Conservation (phyloP, 2,329 filamentous ascomycete species). For the Colletotrichum caudatum region DNA sequence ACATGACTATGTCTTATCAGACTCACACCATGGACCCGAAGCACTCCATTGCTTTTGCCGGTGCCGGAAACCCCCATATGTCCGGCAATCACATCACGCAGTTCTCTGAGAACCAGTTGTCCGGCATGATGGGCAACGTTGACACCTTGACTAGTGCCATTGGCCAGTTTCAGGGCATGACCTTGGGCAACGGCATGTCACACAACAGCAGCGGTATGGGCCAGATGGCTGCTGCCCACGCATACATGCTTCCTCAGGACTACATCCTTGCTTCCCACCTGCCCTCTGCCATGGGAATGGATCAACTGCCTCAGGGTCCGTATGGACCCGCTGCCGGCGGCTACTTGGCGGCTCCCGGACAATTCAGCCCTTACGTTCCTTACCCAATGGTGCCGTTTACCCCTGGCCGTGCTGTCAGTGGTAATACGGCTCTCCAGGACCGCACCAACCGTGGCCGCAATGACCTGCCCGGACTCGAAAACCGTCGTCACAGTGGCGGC, state of each 20-base stretch:
- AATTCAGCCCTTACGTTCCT: constrained; percentile 49
- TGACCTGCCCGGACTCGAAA: constrained; percentile 72
- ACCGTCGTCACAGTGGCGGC: constrained; percentile 64
- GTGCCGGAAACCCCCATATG: constrained; percentile 24
- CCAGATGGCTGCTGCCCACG: constrained; percentile 50
- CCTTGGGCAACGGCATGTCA: constrained; percentile 51
- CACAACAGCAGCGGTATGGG: constrained; percentile 43
- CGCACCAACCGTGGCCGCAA: constrained; percentile 61
- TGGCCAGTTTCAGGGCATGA: constrained; percentile 48
- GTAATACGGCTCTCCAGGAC: constrained; percentile 54
- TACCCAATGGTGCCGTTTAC: constrained; percentile 63
- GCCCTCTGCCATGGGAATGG: constrained; percentile 52
- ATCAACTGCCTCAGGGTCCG: constrained; percentile 45
- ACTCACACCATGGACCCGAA: constrained; percentile 54
- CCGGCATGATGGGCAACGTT: constrained; percentile 35
- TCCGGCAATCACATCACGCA: constrained; percentile 27
- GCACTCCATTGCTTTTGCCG: constrained; percentile 46
- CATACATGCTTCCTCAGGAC: constrained; percentile 55
- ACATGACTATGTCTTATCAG: constrained; percentile 51
- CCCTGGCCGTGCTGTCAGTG: constrained; percentile 58
- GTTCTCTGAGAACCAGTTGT: constrained; percentile 40
- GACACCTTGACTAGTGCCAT: constrained; percentile 35
- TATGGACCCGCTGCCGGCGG: constrained; percentile 53
- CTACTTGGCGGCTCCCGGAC: constrained; percentile 52
- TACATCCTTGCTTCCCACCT: constrained; percentile 51